phyloP scores from a whole-genome alignment of 2,329 filamentous ascomycete species.

The Colletotrichum karsti region DNA sequence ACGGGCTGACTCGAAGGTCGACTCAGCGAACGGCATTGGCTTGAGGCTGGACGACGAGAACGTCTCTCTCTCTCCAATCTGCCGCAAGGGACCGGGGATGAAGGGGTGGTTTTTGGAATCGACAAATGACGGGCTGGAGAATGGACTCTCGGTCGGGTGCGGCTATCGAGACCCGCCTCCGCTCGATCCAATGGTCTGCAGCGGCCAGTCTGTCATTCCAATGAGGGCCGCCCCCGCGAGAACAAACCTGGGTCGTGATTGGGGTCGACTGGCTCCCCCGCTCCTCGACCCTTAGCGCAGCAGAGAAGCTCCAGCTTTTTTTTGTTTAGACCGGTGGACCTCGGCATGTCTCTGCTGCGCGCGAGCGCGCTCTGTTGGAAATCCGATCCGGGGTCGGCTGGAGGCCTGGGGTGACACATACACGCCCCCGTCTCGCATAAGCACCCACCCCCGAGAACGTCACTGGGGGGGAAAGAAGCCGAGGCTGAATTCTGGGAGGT shows the following conservation, averaged over 20 bases:
- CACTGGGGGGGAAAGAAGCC: not conserved
- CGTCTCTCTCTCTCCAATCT: not conserved
- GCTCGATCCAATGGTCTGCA: not conserved
- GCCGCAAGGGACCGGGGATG: not conserved
- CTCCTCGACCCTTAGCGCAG: not conserved
- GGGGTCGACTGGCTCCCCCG: not conserved
- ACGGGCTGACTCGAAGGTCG: not conserved
- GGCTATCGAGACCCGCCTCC: constrained; percentile 7
- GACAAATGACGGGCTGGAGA: not conserved
- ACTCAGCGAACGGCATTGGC: not conserved
- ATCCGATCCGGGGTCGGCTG: not conserved
- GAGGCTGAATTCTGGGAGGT: not conserved
- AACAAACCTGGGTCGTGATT: too few relatives aligned
- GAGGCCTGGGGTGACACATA: too few relatives aligned
- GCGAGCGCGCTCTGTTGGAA: constrained; percentile 1
- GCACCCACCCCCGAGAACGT: not conserved
- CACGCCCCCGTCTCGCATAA: not conserved
- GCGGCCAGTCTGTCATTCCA: not conserved
- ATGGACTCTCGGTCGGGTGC: constrained; percentile 14
- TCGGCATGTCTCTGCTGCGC: constrained; percentile 28
- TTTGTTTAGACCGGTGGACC: constrained; percentile 29
- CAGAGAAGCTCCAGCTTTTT: not conserved
- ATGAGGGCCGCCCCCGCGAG: too few relatives aligned
- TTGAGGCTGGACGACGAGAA: constrained; percentile 1
- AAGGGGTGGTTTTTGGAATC: not conserved